These are phyloP conservation scores for Acaromyces ingoldii DNA, from an alignment of 1,284 basidiomycete genomes.

Conservation along the genomic window DNA sequence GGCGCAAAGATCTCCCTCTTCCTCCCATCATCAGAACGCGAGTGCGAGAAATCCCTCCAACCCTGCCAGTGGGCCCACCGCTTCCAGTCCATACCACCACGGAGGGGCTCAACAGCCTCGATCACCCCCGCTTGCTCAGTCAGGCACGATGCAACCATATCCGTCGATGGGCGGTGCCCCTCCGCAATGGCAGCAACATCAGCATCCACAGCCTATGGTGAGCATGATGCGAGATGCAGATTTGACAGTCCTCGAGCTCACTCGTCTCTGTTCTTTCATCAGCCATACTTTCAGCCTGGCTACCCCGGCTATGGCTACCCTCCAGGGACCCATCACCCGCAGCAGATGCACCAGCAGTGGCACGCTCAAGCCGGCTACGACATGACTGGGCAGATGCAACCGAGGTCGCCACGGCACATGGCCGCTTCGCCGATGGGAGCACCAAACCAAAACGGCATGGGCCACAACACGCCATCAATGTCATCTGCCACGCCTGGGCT, in stretches of 20 bases:
- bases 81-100: conserved; percentile 24
- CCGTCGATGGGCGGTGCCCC: conserved; percentile 32
- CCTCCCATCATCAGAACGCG: conserved; percentile 14
- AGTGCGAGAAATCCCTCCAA: conserved; percentile 14
- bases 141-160: conserved; percentile 37
- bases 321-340: conserved; percentile 22
- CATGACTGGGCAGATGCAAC: conserved; percentile 25
- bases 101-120: conserved; percentile 30
- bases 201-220: conserved; percentile 5
- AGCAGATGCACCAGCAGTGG: conserved; percentile 13
- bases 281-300: conserved; percentile 29
- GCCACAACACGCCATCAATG: conserved; percentile 13
- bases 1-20: conserved; percentile 28
- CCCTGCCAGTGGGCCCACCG: conserved; percentile 17
- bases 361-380: conserved; percentile 16
- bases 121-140: conserved; percentile 37
- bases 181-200: conserved; percentile 15
- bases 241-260: no score
- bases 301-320: conserved; percentile 21
- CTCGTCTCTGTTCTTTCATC: conserved; percentile 1
- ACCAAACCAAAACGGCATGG: conserved; percentile 19
- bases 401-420: conserved; percentile 38
- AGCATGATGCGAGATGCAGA: not conserved
- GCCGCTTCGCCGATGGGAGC: conserved; percentile 38
- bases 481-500: conserved; percentile 19